These are phyloP conservation scores for Rhynchosporium graminicola DNA, from an alignment of 2,329 filamentous ascomycete genomes.

Conservation along the genomic window DNA sequence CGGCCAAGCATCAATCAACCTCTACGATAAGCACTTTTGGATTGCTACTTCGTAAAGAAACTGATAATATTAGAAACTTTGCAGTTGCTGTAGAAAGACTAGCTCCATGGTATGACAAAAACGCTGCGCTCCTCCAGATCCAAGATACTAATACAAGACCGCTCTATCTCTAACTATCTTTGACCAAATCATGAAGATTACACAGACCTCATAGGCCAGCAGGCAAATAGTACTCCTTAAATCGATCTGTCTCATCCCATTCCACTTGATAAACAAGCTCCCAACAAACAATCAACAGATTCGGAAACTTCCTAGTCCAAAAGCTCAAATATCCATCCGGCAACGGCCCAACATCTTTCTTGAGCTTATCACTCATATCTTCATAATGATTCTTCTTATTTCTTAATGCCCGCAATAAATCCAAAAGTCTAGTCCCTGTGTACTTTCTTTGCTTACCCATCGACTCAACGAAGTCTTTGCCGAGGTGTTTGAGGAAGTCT, in stretches of 20 bases:
- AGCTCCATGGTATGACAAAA: not conserved
- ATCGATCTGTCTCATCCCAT: slow-evolving; percentile 55
- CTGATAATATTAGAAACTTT: not conserved
- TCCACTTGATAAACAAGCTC: slow-evolving; percentile 58
- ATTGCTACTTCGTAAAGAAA: not conserved
- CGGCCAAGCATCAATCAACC: not conserved
- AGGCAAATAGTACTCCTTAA: slow-evolving; percentile 69
- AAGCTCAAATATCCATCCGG: slow-evolving; percentile 68
- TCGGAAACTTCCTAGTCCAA: slow-evolving; percentile 68
- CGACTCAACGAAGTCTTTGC: slow-evolving; percentile 81
- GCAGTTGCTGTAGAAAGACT: not conserved
- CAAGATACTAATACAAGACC: slow-evolving; percentile 2
- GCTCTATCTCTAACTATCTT: slow-evolving; percentile 2
- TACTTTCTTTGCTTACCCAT: slow-evolving; percentile 96
- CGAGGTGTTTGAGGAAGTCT: slow-evolving; percentile 78
- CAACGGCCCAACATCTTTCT: slow-evolving; percentile 62
- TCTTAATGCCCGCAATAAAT: slow-evolving; percentile 82
- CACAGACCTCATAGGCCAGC: slow-evolving; percentile 22
- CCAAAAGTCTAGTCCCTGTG: slow-evolving; percentile 77
- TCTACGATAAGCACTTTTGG: not conserved
- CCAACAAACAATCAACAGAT: slow-evolving; percentile 66
- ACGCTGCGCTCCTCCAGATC: not conserved
- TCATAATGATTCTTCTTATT: slow-evolving; percentile 99
- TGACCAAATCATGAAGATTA: not conserved
- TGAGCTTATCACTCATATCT: slow-evolving; percentile 84